A percentile compares a stretch with the other conserved stretches of the same genome.
Conservation (phyloP, 148 eudicot species). For the Nepenthes gracilis region DNA sequence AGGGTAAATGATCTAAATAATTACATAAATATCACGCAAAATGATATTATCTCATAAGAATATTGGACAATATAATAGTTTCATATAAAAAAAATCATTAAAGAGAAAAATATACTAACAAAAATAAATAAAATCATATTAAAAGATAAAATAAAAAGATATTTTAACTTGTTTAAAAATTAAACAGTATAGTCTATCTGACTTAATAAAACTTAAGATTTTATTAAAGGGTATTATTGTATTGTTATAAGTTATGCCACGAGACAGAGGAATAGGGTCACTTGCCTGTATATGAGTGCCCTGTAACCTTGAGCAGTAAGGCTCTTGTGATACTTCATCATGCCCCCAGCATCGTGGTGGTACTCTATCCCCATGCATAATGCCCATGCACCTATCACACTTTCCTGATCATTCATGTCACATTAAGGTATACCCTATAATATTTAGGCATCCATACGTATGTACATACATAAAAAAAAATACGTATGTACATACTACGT, state of each 20-base stretch:
- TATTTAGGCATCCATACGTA: background rate
- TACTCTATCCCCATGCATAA: slow-evolving; percentile 21
- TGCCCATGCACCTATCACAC: slow-evolving; percentile 25
- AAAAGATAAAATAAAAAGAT: background rate
- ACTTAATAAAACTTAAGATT: too few relatives aligned
- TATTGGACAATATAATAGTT: too few relatives aligned
- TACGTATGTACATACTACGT: too few relatives aligned
- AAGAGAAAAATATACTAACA: too few relatives aligned
- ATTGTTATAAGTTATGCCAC: background rate
- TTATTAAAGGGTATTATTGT: background rate
- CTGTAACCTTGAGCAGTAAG: slow-evolving; percentile 33
- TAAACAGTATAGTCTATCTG: too few relatives aligned
- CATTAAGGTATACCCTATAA: background rate
- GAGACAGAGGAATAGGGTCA: background rate
- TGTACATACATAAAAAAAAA: too few relatives aligned
- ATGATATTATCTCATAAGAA: too few relatives aligned
- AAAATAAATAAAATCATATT: too few relatives aligned
- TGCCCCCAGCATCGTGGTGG: slow-evolving; percentile 33
- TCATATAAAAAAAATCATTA: too few relatives aligned
- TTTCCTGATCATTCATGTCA: slow-evolving; percentile 13
- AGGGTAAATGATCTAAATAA: too few relatives aligned
- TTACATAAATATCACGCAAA: too few relatives aligned
- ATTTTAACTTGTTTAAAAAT: too few relatives aligned
- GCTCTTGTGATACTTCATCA: slow-evolving; percentile 31
- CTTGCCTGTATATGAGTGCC: slow-evolving; percentile 37